Evolutionary conservation across 1,284 basidiomycete species (phyloP).

Genomic region (Grifola frondosa): DNA sequence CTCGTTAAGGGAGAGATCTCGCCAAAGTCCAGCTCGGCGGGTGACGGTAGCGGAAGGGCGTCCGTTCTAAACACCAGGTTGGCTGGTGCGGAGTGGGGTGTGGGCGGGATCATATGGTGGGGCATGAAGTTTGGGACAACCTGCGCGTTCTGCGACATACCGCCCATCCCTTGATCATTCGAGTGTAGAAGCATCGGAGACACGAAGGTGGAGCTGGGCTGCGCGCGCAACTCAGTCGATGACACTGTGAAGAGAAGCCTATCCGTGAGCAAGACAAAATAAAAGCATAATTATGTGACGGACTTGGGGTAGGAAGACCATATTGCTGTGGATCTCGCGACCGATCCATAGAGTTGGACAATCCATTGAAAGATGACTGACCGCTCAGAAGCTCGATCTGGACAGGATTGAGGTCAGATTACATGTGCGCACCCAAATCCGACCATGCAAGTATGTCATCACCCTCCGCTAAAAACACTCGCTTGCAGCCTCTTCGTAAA

Average conservation of each 20-base stretch:
- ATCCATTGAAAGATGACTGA: conserved; percentile 35
- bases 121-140: conserved; percentile 24
- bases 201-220: conserved; percentile 58
- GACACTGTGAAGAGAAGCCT: conserved; percentile 39
- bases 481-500: conserved; percentile 1
- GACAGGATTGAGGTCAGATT: conserved; percentile 2
- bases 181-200: conserved; percentile 57
- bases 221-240: conserved; percentile 66
- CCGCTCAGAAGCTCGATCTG: conserved; percentile 76
- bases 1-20: conserved; percentile 76
- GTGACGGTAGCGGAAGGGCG: conserved; percentile 36
- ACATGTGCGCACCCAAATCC: no score
- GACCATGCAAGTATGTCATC: conserved; percentile 1
- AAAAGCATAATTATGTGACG: conserved; percentile 22
- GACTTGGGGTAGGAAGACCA: conserved; percentile 74
- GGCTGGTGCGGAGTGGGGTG: conserved; percentile 56
- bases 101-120: conserved; percentile 32
- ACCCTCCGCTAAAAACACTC: no score
- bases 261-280: conserved; percentile 1
- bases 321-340: conserved; percentile 44
- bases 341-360: conserved; percentile 37
- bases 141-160: conserved; percentile 36
- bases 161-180: conserved; percentile 13
- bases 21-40: conserved; percentile 55
- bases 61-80: conserved; percentile 56